These are phyloP conservation scores for Neolentinus lepideus DNA, from an alignment of 1,284 basidiomycete genomes.

Conservation along the genomic window DNA sequence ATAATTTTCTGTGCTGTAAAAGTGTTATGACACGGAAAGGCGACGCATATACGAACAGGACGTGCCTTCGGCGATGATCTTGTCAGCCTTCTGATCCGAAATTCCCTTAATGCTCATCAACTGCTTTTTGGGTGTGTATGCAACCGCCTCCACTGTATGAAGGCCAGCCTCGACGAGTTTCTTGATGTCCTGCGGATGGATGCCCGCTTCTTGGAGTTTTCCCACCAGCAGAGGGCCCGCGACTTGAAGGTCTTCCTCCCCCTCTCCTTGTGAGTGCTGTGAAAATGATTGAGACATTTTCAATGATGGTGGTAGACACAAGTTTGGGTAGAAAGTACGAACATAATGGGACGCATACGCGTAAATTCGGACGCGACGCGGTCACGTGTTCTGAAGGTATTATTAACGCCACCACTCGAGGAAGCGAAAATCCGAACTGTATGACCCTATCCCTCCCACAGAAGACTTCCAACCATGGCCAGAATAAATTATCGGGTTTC, in stretches of 20 bases:
- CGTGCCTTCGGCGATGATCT: conserved; percentile 85
- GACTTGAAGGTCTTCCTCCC: conserved; percentile 48
- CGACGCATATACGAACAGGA: conserved; percentile 15
- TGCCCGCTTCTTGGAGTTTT: conserved; percentile 89
- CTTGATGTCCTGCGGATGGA: conserved; percentile 89
- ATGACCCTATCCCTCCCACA: no score
- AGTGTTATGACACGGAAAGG: neutral
- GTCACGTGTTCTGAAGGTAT: no score
- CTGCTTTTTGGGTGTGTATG: conserved; percentile 95
- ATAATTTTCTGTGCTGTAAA: conserved; percentile 87
- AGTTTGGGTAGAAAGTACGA: neutral
- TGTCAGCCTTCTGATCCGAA: conserved; percentile 96
- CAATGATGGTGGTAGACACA: neutral
- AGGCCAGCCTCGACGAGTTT: conserved; percentile 92
- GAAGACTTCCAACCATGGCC: no score
- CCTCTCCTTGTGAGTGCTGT: conserved; percentile 43
- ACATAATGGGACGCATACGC: no score
- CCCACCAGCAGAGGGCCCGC: conserved; percentile 77
- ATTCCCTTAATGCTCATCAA: conserved; percentile 94
- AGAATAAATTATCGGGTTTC: no score
- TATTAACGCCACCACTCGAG: no score
- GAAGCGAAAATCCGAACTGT: no score
- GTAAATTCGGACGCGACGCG: no score
- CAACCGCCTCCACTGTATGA: conserved; percentile 93
- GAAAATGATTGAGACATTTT: conserved; percentile 38